Conservation (phyloP, 805 yeast genomes). For the Schizosaccharomyces octosporus region DNA sequence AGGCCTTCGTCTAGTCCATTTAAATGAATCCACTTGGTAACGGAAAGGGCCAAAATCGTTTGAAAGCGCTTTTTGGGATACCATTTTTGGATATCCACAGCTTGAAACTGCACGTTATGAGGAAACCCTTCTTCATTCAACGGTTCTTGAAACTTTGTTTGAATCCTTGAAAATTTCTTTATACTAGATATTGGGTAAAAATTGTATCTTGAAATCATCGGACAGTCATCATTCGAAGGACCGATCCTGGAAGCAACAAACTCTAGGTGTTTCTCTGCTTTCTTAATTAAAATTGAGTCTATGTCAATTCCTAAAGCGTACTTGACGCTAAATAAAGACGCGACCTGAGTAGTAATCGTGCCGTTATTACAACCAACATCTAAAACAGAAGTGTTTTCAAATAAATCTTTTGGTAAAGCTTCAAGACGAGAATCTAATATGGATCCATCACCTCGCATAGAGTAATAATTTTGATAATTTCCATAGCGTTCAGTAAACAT, state of each 20-base stretch:
- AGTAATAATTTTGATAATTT: not conserved
- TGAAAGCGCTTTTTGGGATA: not conserved
- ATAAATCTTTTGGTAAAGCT: not conserved
- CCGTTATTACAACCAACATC: conserved; percentile 1
- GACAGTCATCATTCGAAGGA: not conserved
- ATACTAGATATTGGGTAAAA: not conserved
- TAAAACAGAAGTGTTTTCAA: not conserved
- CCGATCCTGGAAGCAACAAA: not conserved
- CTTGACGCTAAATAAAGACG: not conserved
- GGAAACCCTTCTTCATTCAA: not conserved
- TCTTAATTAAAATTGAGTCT: not conserved
- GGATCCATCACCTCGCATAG: not conserved
- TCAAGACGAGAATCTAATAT: not conserved
- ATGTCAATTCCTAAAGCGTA: not conserved
- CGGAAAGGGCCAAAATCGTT: not conserved
- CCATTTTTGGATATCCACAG: not conserved
- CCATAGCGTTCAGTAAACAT: not conserved
- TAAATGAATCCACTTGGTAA: not conserved
- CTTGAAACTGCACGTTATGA: not conserved
- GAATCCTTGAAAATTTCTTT: not conserved
- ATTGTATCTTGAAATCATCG: not conserved
- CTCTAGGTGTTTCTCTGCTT: not conserved
- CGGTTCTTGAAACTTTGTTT: not conserved
- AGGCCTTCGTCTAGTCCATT: not conserved
- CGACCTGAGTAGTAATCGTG: not conserved